phyloP scores from a whole-genome alignment of 2,329 filamentous ascomycete species.

The Aureobasidium melanogenum region DNA sequence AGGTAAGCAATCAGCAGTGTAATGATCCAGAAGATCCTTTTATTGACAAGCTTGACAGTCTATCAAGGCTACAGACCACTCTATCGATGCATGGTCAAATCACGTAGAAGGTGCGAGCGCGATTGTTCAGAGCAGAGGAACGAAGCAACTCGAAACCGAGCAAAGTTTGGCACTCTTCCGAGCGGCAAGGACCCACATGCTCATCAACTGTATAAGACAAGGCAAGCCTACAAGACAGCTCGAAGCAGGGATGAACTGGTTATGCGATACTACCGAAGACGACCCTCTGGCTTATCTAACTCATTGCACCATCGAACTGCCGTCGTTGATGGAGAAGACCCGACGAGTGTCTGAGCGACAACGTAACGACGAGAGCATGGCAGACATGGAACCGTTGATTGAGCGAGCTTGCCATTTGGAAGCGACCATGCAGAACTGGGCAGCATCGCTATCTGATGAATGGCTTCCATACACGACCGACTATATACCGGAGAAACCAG shows the following conservation, averaged over 20 bases:
- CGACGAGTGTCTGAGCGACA: background rate
- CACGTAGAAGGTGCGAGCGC: conserved; percentile 54
- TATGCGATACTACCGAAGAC: conserved; percentile 2
- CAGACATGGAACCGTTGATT: background rate
- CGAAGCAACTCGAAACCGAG: conserved; percentile 22
- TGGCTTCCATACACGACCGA: conserved; percentile 4
- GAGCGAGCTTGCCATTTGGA: conserved; percentile 5
- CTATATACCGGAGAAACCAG: conserved; percentile 6
- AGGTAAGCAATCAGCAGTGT: conserved; percentile 30
- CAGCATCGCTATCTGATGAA: background rate
- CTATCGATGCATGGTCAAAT: conserved; percentile 44
- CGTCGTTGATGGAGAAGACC: background rate
- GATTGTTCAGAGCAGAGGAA: conserved; percentile 40
- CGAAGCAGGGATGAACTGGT: conserved; percentile 2
- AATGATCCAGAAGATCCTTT: accelerated
- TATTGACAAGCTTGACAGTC: background rate
- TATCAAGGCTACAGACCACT: conserved; percentile 26
- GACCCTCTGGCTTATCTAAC: background rate
- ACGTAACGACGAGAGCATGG: background rate
- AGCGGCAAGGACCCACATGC: conserved; percentile 7
- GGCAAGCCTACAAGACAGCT: conserved; percentile 1
- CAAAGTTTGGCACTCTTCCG: conserved; percentile 11
- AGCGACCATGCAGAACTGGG: conserved; percentile 6
- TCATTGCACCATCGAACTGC: conserved; percentile 4
- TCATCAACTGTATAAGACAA: conserved; percentile 11